Evolutionary conservation across 352 stramenopile species (phyloP).

Genomic region (Halophytophthora batemanensis): DNA sequence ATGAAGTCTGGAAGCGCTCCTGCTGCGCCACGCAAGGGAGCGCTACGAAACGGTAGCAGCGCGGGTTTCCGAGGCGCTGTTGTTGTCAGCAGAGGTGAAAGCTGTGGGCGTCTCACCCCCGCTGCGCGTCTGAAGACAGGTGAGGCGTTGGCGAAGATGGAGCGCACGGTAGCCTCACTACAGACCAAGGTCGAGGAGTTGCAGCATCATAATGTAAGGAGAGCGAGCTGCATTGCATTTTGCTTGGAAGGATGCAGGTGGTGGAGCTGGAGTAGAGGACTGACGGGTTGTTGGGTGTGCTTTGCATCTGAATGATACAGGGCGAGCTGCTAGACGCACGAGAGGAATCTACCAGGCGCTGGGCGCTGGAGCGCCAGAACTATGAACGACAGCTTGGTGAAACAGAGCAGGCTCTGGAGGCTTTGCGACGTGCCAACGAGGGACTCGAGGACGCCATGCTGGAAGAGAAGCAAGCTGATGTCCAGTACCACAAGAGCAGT

Average conservation of each 20-base stretch:
- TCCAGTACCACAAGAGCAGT: conserved; percentile 4
- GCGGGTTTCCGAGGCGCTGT: conserved; percentile 5
- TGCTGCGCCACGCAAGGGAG: conserved; percentile 19
- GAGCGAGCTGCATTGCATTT: conserved; percentile 8
- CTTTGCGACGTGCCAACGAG: conserved; percentile 53
- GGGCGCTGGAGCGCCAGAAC: conserved; percentile 65
- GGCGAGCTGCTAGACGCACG: conserved; percentile 53
- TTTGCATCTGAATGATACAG: conserved; percentile 19
- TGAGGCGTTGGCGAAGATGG: conserved; percentile 42
- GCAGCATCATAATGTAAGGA: conserved; percentile 74
- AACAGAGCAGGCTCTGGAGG: conserved; percentile 58
- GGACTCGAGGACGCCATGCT: conserved; percentile 55
- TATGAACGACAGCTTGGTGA: conserved; percentile 65
- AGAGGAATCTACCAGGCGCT: conserved; percentile 61
- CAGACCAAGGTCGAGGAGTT: conserved; percentile 65
- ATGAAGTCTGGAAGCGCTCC: not conserved
- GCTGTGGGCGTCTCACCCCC: conserved; percentile 5
- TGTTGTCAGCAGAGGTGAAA: conserved; percentile 10
- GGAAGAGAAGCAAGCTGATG: conserved; percentile 27
- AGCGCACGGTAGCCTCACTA: conserved; percentile 51
- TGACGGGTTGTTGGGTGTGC: conserved; percentile 3
- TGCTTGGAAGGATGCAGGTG: not conserved
- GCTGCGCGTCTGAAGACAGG: conserved; percentile 23
- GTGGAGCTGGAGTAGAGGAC: not conserved
- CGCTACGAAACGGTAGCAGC: conserved; percentile 6